phyloP scores from a whole-genome alignment of 495 filamentous ascomycete genomes.

The Achaetomiella virescens region DNA sequence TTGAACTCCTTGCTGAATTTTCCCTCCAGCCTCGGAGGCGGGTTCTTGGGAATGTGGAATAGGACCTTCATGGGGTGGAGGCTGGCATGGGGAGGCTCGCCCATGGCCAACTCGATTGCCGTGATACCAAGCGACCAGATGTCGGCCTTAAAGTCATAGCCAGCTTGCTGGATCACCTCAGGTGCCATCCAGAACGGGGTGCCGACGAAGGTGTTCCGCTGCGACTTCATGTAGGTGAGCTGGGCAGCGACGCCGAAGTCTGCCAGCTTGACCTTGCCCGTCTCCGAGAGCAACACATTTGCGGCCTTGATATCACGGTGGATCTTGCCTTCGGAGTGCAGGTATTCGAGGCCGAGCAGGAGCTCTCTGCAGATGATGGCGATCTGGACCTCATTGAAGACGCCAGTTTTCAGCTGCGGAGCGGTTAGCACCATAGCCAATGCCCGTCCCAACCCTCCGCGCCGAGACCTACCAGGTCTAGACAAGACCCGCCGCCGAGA shows the following conservation, averaged over 20 bases:
- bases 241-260: conserved; percentile 98
- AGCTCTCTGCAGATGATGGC: conserved; percentile 92
- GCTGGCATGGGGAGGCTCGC: conserved; percentile 85
- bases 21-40: conserved; percentile 80
- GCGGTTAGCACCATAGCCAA: conserved; percentile 22
- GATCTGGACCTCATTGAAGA: conserved; percentile 84
- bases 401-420: conserved; percentile 78
- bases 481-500: conserved; percentile 84
- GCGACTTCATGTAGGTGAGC: conserved; percentile 93
- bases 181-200: conserved; percentile 99
- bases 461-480: conserved; percentile 66
- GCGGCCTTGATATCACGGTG: conserved; percentile 97
- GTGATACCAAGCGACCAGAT: conserved; percentile 98
- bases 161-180: conserved; percentile 94
- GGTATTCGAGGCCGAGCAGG: conserved; percentile 82
- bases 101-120: conserved; percentile 86
- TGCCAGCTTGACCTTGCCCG: conserved; percentile 91
- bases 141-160: conserved; percentile 96
- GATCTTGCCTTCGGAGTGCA: conserved; percentile 92
- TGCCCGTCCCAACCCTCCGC: background rate
- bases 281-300: conserved; percentile 78
- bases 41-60: conserved; percentile 92
- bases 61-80: conserved; percentile 98
- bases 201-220: conserved; percentile 97
- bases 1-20: conserved; percentile 86